Evolutionary conservation across 371 early-diverging fungal genomes (phyloP).

Genomic region (Dinochytrium kinnereticum): DNA sequence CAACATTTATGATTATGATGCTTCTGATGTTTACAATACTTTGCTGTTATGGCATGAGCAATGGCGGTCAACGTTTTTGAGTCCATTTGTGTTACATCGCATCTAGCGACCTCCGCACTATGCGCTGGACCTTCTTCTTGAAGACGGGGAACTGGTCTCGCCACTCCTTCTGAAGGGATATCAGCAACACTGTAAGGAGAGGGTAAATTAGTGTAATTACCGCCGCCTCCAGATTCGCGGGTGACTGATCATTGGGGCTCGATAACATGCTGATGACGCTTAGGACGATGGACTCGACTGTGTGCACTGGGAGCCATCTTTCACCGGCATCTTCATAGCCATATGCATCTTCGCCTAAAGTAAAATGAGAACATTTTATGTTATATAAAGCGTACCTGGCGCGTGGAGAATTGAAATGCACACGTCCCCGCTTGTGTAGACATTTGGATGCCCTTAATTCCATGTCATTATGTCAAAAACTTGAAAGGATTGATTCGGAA

Average conservation of each 20-base stretch:
- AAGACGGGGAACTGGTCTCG: constrained; percentile 71
- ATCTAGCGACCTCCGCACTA: constrained; percentile 32
- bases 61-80: not conserved
- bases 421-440: constrained; percentile 83
- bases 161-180: constrained; percentile 68
- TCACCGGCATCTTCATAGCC: constrained; percentile 91
- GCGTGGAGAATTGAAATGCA: constrained; percentile 89
- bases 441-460: constrained; percentile 69
- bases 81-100: constrained; percentile 6
- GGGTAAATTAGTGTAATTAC: not conserved
- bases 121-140: constrained; percentile 63
- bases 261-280: constrained; percentile 88
- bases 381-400: constrained; percentile 57
- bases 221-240: constrained; percentile 92
- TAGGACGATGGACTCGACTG: constrained; percentile 90
- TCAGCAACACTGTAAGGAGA: not conserved
- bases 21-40: not conserved
- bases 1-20: not conserved
- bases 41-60: not conserved
- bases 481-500: constrained; percentile 40
- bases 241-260: constrained; percentile 92
- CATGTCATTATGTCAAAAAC: constrained; percentile 27
- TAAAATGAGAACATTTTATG: too few relatives aligned
- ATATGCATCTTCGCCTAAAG: constrained; percentile 76
- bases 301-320: constrained; percentile 94